Percentiles rank a stretch among this genome's conserved stretches.
Conservation (phyloP, 164 flowering plant genomes). For the Houttuynia cordata region DNA sequence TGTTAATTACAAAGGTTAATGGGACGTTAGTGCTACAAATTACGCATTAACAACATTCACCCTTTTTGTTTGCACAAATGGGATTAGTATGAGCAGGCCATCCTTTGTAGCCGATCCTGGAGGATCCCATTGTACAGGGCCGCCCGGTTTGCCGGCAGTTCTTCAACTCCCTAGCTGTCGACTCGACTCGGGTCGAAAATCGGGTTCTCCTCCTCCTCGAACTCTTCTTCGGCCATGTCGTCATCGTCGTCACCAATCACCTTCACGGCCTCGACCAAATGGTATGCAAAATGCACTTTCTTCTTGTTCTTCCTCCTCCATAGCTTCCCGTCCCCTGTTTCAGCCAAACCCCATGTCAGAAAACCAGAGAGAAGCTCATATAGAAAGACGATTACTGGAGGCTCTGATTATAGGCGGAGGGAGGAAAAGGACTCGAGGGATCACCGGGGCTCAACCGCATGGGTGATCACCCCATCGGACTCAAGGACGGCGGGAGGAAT, state of each 20-base stretch:
- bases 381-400: background rate
- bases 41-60: background rate
- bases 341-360: background rate
- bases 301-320: constrained; percentile 36
- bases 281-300: constrained; percentile 65
- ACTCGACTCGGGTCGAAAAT: background rate
- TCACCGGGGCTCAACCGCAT: too few relatives aligned
- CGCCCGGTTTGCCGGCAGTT: constrained; percentile 49
- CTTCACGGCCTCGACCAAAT: constrained; percentile 55
- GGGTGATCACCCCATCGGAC: too few relatives aligned
- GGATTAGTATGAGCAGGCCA: constrained; percentile 24
- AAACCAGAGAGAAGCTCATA: background rate
- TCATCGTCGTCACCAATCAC: constrained; percentile 7
- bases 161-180: background rate
- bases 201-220: constrained; percentile 11
- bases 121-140: constrained; percentile 70
- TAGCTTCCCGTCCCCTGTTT: constrained; percentile 21
- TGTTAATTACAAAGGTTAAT: background rate
- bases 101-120: constrained; percentile 45
- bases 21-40: background rate
- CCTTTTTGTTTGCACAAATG: background rate
- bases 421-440: too few relatives aligned
- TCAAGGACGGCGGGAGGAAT: too few relatives aligned
- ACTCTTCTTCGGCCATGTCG: constrained; percentile 21
- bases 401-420: too few relatives aligned